Conservation (phyloP, 2,329 filamentous ascomycete species). For the Diplodia sapinea region DNA sequence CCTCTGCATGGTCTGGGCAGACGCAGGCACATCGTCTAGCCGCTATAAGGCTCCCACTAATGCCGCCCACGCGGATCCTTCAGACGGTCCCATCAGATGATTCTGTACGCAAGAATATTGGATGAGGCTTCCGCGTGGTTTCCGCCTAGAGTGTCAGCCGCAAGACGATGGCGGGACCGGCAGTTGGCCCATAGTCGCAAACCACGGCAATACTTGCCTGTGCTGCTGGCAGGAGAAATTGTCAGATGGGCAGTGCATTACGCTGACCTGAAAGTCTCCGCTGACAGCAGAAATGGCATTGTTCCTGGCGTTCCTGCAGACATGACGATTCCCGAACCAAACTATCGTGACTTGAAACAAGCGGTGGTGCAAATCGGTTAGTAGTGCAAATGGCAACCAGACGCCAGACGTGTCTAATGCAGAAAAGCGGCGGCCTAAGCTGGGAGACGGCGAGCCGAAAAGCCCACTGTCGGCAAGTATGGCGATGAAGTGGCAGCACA, state of each 20-base stretch:
- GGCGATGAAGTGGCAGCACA: neutral
- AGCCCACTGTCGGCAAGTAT: neutral
- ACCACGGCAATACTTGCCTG: neutral
- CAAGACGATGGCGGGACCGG: neutral
- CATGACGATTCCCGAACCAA: neutral
- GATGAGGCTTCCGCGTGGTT: slow-evolving; percentile 11
- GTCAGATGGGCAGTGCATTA: slow-evolving; percentile 6
- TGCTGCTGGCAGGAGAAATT: slow-evolving; percentile 15
- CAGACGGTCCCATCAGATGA: slow-evolving; percentile 12
- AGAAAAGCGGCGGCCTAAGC: neutral
- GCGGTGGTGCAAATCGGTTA: neutral
- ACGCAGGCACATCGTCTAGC: slow-evolving; percentile 18
- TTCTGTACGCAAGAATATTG: slow-evolving; percentile 24
- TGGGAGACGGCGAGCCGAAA: neutral
- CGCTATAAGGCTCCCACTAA: neutral
- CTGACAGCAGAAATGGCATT: neutral
- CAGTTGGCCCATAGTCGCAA: neutral
- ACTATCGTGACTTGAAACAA: neutral
- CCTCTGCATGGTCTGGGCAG: slow-evolving; percentile 7
- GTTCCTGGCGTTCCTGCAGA: slow-evolving; percentile 22
- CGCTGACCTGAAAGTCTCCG: slow-evolving; percentile 9
- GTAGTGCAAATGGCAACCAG: neutral
- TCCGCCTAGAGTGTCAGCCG: slow-evolving; percentile 14
- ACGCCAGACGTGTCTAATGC: neutral
- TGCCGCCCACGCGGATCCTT: neutral